Base-by-base conservation (phyloP, 306 rosid species). In the Lablab purpureus region DNA sequence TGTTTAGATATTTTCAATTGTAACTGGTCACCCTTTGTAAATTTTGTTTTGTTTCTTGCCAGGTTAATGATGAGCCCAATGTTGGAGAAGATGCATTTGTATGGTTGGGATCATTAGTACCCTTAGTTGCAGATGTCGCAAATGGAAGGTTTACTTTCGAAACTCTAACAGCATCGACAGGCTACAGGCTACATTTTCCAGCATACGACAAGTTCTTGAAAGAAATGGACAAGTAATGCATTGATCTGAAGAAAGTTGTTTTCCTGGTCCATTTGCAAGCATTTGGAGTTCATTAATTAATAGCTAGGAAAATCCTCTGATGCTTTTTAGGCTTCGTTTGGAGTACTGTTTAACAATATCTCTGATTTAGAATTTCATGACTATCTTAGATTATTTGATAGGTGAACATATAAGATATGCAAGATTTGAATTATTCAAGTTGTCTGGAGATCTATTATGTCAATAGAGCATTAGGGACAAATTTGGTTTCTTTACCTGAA, bases 81-180 rank as follows among this genome's bases (percentile, higher is more conserved):
- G 93, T 91, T 55, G 98, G 97, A 74, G 99, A 95, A 89, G 96
- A 95, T 78, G 93, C 94, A 66, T 95, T 88, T 79, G 96, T 91
- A 55, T 95, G 99, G 99, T 22, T 95, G 80, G 98, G 89, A 51
- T 91, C 96, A 23, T 49, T 90, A 62, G 81, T 90, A 76, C 97
- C 97, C 27, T 56, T 90, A 60, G 91, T 80, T 62, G 75, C 93
- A 17, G 99, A 95, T 77, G 84, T 89, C 40, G 90, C 90, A n/a
- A 95, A 91, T 77, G 94, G 87, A 68, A 84, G 96, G 86, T 95
- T 91, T 60, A 89, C 92, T 56, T 95, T 93, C 70, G 98, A 93
- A 85, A 83, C 91, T 82, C 80, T 95, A 49, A 95, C 98, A 17
- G 93, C 93, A 40, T 36, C 96, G 2, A 90, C 98, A 1, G 92